Conservation (phyloP, 2,329 filamentous ascomycete species). For the Epichloe typhina region DNA sequence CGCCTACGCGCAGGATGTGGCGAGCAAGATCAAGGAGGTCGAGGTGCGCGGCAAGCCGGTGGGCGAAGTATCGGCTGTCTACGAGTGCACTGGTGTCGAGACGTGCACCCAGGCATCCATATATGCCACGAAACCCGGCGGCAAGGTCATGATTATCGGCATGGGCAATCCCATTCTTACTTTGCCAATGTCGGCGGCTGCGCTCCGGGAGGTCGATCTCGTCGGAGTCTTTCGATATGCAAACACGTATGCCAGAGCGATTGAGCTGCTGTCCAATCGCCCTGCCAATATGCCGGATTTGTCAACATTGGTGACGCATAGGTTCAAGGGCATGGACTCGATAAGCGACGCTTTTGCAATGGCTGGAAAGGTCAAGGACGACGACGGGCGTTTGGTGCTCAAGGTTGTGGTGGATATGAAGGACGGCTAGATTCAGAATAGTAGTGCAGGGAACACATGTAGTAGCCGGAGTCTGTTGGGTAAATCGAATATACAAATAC, state of each 20-base stretch:
- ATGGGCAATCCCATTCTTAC: constrained; percentile 62
- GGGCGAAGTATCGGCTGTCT: constrained; percentile 53
- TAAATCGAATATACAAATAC: neutral
- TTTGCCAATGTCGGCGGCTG: constrained; percentile 53
- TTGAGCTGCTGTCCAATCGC: constrained; percentile 35
- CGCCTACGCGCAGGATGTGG: constrained; percentile 34
- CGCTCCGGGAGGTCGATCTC: constrained; percentile 58
- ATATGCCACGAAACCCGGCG: constrained; percentile 54
- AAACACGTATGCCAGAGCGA: constrained; percentile 54
- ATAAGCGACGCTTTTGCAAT: constrained; percentile 59
- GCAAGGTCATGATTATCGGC: constrained; percentile 56
- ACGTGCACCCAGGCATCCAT: constrained; percentile 63
- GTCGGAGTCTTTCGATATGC: constrained; percentile 59
- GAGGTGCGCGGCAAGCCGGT: constrained; percentile 31
- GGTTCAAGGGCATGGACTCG: constrained; percentile 47
- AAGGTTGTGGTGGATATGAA: constrained; percentile 51
- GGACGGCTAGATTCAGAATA: neutral
- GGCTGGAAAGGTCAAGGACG: constrained; percentile 58
- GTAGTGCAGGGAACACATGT: neutral
- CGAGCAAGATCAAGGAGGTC: constrained; percentile 27
- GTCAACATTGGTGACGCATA: constrained; percentile 56
- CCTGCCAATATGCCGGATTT: constrained; percentile 47
- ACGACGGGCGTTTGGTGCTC: constrained; percentile 54
- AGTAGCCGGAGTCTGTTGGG: neutral
- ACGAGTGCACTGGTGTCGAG: constrained; percentile 70